phyloP scores from a whole-genome alignment of 305 asterid species.

The Fraxinus greggii region DNA sequence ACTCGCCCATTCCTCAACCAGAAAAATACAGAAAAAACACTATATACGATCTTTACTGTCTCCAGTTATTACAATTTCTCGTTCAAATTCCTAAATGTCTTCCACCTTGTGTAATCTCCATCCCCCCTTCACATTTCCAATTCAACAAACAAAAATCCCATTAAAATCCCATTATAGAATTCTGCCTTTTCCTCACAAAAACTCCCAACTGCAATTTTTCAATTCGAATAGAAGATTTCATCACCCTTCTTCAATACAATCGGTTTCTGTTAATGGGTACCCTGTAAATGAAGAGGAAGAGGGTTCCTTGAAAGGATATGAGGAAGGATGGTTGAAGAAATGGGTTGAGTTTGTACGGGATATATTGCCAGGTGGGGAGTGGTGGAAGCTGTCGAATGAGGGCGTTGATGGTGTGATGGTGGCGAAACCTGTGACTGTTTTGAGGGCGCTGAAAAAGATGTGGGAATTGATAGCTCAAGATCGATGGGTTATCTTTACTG shows the following conservation, averaged over 20 bases:
- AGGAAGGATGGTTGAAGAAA: constrained; percentile 35
- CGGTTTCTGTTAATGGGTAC: constrained; percentile 65
- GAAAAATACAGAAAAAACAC: not conserved
- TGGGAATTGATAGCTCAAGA: constrained; percentile 84
- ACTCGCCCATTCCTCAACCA: constrained; percentile 1
- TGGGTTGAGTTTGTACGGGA: constrained; percentile 49
- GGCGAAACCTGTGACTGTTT: constrained; percentile 83
- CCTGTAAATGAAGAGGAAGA: constrained; percentile 34
- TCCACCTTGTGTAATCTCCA: constrained; percentile 36
- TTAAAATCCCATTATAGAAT: constrained; percentile 13
- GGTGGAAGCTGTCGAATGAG: constrained; percentile 80
- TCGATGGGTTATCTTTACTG: constrained; percentile 75
- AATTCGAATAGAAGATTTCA: constrained; percentile 27
- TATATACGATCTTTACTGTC: not conserved
- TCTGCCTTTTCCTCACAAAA: constrained; percentile 24
- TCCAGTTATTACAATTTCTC: not conserved
- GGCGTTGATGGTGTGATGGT: constrained; percentile 42
- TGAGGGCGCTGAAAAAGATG: constrained; percentile 71
- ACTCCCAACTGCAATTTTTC: constrained; percentile 27
- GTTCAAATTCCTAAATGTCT: constrained; percentile 29
- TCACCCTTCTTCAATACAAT: constrained; percentile 37
- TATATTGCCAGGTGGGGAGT: constrained; percentile 75
- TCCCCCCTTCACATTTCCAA: constrained; percentile 33
- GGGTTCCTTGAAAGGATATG: constrained; percentile 17
- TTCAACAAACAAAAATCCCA: constrained; percentile 24